Base-by-base conservation (phyloP, 2,329 filamentous ascomycete species). In the Fusarium zealandicum region DNA sequence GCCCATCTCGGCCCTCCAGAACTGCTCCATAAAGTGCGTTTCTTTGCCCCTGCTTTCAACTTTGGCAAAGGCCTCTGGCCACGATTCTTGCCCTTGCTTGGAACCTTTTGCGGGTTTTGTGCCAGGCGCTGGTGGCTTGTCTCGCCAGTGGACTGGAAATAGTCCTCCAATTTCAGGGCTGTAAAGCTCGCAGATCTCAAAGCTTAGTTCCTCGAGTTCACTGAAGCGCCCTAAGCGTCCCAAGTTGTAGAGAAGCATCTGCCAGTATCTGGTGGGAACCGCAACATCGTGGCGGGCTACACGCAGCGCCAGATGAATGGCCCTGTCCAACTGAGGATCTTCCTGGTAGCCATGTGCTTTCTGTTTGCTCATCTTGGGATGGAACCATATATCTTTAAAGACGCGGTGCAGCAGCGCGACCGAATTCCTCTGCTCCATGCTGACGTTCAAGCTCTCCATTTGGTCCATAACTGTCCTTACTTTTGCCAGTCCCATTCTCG, bases 191-290 rank as follows among this genome's bases (percentile, higher is more conserved):
- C 79, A 69, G 40, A 83, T 64, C 38, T 80, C 75, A 12, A 78
- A 57, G 11, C 73, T 73, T 3, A 82, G 53, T 31, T 72, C 72
- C 43, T 80, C 76, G 3, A 83, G 63, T n/a, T 80, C 77, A 3
- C 73, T 66, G 10, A 82, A 67, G 12, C 74, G 76, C 10, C 75
- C 72, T n/a, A 73, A 66, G 2, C 76, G 75, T 3, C 78, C 75
- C 3, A 83, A 72, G 33, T 72, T 73, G 33, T 73, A 74, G 10
- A 84, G 57, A 0, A 83, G 57, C 3, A 72, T 72, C 50, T 71
- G 73, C 78, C 81, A 82, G 30, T 70, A 72, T 10, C 57, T 57
- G 5, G 70, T 54, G n/a, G 73, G 72, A 25, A 78, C 68, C 16
- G 71, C 69, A 20, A 75, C 63, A 20, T 72, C 62, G 25, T 73